Percentiles rank a stretch among this genome's conserved stretches.
phyloP scores from a whole-genome alignment of 225 moss, liverwort and hornwort genomes.

The Pseudoscleropodium purum region DNA sequence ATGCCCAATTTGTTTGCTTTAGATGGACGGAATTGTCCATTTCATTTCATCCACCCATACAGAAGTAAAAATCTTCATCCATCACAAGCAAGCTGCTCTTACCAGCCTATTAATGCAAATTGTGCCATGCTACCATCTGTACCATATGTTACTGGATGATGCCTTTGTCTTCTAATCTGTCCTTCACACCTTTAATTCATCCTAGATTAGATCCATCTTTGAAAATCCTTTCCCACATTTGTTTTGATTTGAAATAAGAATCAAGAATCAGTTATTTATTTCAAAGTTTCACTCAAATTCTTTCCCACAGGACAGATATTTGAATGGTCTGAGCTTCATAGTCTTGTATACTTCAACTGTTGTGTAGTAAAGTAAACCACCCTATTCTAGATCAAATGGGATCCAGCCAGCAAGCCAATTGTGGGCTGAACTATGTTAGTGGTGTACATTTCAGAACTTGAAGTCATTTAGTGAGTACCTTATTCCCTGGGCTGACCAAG shows the following conservation, averaged over 20 bases:
- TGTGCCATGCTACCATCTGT: not conserved
- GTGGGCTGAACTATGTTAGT: too few relatives aligned
- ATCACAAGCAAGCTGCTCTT: not conserved
- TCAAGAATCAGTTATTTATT: too few relatives aligned
- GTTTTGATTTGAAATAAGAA: not conserved
- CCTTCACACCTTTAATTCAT: not conserved
- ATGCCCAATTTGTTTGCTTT: not conserved
- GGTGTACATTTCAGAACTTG: too few relatives aligned
- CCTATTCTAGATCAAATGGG: too few relatives aligned
- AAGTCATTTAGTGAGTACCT: too few relatives aligned
- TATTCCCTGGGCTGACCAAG: not conserved
- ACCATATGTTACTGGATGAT: not conserved
- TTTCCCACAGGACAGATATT: not conserved
- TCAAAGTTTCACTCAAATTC: not conserved
- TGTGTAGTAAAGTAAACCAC: too few relatives aligned
- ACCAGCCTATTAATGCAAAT: not conserved
- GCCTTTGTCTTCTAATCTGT: not conserved
- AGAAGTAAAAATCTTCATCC: not conserved
- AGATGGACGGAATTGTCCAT: rapidly evolving
- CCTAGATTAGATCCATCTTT: not conserved
- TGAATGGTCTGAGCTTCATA: not conserved
- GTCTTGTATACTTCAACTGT: not conserved
- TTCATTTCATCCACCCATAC: not conserved
- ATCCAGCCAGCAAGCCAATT: too few relatives aligned
- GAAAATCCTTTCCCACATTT: not conserved